Evolutionary conservation across 1,139 yeast genomes (phyloP).

Genomic region (Yamadazyma oceani): DNA sequence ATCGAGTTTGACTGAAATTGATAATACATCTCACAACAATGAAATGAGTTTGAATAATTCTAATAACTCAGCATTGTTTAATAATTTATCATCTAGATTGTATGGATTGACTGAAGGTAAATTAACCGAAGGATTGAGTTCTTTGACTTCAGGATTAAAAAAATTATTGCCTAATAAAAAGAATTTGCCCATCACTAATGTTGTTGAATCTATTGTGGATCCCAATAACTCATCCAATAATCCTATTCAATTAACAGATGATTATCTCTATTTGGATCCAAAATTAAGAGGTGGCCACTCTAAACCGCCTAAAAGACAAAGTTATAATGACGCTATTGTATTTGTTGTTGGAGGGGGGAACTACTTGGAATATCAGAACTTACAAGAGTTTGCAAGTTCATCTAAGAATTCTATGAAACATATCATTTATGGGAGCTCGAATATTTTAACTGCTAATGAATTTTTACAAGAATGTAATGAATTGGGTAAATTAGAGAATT

Average conservation of each 20-base stretch:
- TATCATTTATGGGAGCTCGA: conserved; percentile 87
- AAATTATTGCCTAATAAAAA: conserved; percentile 85
- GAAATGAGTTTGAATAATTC: conserved; percentile 18
- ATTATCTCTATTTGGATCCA: conserved; percentile 88
- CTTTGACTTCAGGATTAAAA: conserved; percentile 83
- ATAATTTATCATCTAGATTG: conserved; percentile 73
- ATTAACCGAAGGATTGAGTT: conserved; percentile 75
- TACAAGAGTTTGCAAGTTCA: conserved; percentile 78
- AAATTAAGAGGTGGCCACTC: conserved; percentile 87
- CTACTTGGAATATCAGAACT: conserved; percentile 87
- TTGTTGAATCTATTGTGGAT: conserved; percentile 89
- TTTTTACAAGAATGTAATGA: conserved; percentile 72
- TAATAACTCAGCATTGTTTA: conserved; percentile 63
- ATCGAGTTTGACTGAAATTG: conserved; percentile 21
- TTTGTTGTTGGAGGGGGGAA: conserved; percentile 98
- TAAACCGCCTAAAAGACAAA: conserved; percentile 82
- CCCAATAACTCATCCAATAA: conserved; percentile 65
- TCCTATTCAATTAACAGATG: conserved; percentile 73
- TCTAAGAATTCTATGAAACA: conserved; percentile 30
- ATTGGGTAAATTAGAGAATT: conserved; percentile 38
- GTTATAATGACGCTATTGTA: conserved; percentile 78
- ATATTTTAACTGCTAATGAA: conserved; percentile 70
- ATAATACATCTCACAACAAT: conserved; percentile 17
- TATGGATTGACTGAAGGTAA: conserved; percentile 86
- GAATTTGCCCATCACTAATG: conserved; percentile 83